phyloP scores from a whole-genome alignment of 352 stramenopile genomes.

The Pythium brachiatum region DNA sequence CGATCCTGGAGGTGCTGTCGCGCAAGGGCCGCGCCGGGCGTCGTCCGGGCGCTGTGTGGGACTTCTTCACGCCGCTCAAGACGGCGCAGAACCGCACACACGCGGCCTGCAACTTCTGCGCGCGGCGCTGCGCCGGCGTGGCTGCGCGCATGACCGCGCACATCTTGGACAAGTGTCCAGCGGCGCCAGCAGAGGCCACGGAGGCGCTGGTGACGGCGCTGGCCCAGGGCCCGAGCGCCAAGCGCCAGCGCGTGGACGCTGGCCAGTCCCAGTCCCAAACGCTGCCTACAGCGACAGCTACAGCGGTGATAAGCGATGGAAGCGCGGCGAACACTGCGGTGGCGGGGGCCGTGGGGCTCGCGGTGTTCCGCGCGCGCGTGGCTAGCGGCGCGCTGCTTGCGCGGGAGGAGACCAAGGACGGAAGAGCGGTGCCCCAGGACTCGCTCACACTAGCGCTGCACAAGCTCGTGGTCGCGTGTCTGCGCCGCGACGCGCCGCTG shows the following conservation, averaged over 20 bases:
- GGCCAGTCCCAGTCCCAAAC: background rate
- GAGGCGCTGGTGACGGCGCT: constrained; percentile 24
- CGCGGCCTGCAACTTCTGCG: constrained; percentile 49
- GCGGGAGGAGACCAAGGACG: background rate
- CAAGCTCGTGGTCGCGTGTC: constrained; percentile 41
- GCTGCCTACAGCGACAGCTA: background rate
- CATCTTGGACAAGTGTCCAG: constrained; percentile 43
- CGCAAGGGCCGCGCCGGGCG: constrained; percentile 26
- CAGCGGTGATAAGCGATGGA: background rate
- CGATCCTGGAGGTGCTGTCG: background rate
- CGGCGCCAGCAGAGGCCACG: constrained; percentile 27
- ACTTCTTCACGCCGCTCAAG: constrained; percentile 45
- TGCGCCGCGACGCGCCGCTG: constrained; percentile 35
- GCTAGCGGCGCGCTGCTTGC: background rate
- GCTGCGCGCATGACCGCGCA: constrained; percentile 49
- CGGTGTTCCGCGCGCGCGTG: background rate
- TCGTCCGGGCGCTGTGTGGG: constrained; percentile 44
- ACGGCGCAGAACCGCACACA: constrained; percentile 46
- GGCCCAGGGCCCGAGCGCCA: background rate
- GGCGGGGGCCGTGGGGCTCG: background rate
- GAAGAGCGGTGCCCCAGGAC: no score
- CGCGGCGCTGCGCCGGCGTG: constrained; percentile 40
- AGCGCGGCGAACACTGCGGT: background rate
- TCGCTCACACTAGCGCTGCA: constrained; percentile 25
- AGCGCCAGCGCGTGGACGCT: constrained; percentile 4